Conservation (phyloP, 2,329 filamentous ascomycete genomes). For the Talaromyces sp. region DNA sequence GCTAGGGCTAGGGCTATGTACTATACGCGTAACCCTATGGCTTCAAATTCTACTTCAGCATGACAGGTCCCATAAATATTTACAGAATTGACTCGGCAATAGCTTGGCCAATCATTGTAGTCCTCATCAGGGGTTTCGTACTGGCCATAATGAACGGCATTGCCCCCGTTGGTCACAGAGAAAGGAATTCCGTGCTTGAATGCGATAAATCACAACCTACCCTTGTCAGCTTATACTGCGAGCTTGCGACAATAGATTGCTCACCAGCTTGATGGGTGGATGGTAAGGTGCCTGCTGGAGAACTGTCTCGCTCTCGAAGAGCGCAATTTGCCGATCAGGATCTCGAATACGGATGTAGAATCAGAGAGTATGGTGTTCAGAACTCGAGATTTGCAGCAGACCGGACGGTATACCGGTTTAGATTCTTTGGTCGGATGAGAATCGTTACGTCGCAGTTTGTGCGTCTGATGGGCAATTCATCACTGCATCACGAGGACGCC, state of each 20-base stretch:
- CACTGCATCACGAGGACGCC: too few relatives aligned
- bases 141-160: slow-evolving; percentile 23
- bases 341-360: not conserved
- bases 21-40: too few relatives aligned
- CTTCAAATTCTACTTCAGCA: too few relatives aligned
- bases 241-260: not conserved
- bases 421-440: not conserved
- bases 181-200: not conserved
- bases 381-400: not conserved
- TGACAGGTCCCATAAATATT: too few relatives aligned
- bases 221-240: not conserved
- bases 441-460: not conserved
- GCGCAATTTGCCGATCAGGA: not conserved
- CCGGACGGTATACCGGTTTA: not conserved
- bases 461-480: too few relatives aligned
- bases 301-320: not conserved
- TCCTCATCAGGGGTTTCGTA: slow-evolving; percentile 20
- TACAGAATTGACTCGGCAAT: not conserved
- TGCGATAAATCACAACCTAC: not conserved
- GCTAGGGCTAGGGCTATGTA: too few relatives aligned
- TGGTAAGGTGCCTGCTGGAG: not conserved
- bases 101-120: slow-evolving; percentile 20
- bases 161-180: slow-evolving; percentile 21
- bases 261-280: slow-evolving; percentile 2
- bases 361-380: not conserved